phyloP scores from a whole-genome alignment of 768 basidiomycete genomes.

The Mycena leptocephala region DNA sequence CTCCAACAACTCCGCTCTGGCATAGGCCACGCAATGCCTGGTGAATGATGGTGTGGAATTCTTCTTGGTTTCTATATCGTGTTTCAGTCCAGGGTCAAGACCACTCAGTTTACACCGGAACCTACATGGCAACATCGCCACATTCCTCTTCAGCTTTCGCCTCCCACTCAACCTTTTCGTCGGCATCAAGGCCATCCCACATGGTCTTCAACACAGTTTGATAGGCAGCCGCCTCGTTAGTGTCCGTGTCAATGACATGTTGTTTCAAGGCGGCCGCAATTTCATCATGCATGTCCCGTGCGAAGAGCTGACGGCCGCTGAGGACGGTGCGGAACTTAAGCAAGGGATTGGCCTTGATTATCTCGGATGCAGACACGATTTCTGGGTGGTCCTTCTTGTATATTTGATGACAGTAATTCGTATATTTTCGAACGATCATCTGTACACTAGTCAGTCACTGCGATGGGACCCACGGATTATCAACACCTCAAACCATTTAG shows the following conservation, averaged over 20 bases:
- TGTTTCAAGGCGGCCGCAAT: not conserved
- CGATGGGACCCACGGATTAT: too few relatives aligned
- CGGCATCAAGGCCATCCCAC: not conserved
- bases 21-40: constrained; percentile 4
- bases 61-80: not conserved
- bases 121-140: not conserved
- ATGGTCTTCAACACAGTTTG: not conserved
- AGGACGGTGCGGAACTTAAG: not conserved
- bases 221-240: not conserved
- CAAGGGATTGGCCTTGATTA: not conserved
- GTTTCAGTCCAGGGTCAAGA: too few relatives aligned
- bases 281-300: not conserved
- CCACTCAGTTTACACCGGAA: too few relatives aligned
- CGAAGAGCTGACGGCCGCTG: constrained; percentile 3
- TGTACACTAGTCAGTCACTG: too few relatives aligned
- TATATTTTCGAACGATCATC: constrained; percentile 7
- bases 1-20: constrained; percentile 1
- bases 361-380: not conserved
- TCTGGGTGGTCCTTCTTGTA: not conserved
- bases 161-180: not conserved
- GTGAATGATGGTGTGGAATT: not conserved
- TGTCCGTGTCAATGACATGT: not conserved
- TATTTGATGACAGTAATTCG: not conserved
- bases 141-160: not conserved
- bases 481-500: too few relatives aligned